Evolutionary conservation across 2,329 filamentous ascomycete species (phyloP), one percentile per base, ranked within the genome.

Genomic region (Emergomyces pasteurianus): DNA sequence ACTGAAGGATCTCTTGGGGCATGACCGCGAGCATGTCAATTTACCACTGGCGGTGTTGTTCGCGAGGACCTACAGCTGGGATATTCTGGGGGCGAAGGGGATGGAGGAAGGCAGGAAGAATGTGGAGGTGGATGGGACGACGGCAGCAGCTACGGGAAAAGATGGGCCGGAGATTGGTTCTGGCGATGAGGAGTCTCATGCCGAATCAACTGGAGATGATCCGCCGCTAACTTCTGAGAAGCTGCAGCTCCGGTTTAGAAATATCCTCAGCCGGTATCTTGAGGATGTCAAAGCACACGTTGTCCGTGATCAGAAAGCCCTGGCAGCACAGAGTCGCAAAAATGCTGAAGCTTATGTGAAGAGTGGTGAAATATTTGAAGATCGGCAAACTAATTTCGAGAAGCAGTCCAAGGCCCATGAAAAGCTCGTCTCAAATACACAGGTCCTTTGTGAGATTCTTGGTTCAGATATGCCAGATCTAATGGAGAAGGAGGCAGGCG

Each of bases 271-370:
- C 62, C 86, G 89, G 38, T 99, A 99, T 69, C 89, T 97, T 66
- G 90, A 96, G 60, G 92, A 96, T 71, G 89, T 97, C 66, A 96
- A 95, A 70, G 80, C 82, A 18, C 94, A 97, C 69, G 81, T 99
- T 36, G 74, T 92, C 36, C 87, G 89, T n/a, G 91, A 97, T 68
- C 94, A 99, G 72, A 94, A 95, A 73, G 87, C 88, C 47, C 86
- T 99, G 47, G 83, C 86, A 59, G 85, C 83, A 31, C 94, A 99
- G 75, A 90, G 89, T 59, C 89, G 91, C 64, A 91, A 92, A 67
- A 99, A 99, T 75, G 92, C 94, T 0, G 94, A 99, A 74, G 94
- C 92, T 6, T 99, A 99, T 69, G 92, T 99, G 68, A 96, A 96
- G 70, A 97, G 94, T 43, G 94, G 94, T 1, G 94, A 99, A 71